Conservation (phyloP, 2,329 filamentous ascomycete genomes). For the Claviceps sp. region DNA sequence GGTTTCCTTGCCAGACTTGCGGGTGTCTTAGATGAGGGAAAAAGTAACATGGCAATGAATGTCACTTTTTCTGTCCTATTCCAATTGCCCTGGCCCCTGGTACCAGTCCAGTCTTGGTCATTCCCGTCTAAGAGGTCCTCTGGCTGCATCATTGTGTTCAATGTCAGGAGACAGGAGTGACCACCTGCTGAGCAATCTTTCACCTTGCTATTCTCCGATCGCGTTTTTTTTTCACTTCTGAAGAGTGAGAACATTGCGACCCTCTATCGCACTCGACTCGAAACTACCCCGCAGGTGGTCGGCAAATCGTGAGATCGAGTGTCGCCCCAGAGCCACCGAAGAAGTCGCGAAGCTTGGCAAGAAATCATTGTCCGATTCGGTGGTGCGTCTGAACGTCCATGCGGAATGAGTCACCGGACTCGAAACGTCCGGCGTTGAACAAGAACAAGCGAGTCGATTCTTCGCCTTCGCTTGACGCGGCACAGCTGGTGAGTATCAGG, state of each 20-base stretch:
- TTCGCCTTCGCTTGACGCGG: neutral
- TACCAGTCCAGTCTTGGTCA: neutral
- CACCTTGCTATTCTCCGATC: neutral
- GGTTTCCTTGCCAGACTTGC: constrained; percentile 6
- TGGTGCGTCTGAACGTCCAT: neutral
- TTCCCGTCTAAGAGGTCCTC: neutral
- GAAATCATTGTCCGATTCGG: neutral
- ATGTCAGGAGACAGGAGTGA: no score
- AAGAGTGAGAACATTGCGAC: neutral
- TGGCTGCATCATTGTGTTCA: neutral
- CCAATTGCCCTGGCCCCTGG: neutral
- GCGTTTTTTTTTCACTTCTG: neutral
- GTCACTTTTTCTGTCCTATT: neutral
- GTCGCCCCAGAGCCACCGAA: neutral
- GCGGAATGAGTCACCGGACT: neutral
- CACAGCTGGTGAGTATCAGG: constrained; percentile 1
- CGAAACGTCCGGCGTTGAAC: neutral
- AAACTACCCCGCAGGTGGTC: neutral
- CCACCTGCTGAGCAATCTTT: neutral
- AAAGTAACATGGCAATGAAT: constrained; percentile 7
- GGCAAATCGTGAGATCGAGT: neutral
- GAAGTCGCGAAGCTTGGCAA: neutral
- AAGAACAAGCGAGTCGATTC: neutral
- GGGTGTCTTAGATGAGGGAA: constrained; percentile 7
- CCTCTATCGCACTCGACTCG: neutral